A percentile compares a stretch with the other conserved stretches of the same genome.
Evolutionary conservation across 2,329 filamentous ascomycete species (phyloP).

Genomic region (Sphaerulina musiva): DNA sequence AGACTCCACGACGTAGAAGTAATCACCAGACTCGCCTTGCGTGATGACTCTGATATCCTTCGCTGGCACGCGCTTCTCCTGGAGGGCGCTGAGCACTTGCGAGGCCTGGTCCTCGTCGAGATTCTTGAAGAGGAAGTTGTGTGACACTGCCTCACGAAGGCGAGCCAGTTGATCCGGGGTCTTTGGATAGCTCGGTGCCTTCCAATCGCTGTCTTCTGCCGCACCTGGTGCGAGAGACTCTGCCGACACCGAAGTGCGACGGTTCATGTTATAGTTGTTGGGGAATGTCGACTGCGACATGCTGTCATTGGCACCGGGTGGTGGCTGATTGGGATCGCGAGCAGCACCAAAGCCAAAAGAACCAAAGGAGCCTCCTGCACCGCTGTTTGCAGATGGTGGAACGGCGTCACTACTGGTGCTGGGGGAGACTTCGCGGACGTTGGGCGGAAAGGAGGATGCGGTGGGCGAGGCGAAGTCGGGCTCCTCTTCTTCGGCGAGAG

Average conservation of each 20-base stretch:
- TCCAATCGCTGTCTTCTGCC: conserved; percentile 80
- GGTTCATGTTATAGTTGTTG: conserved; percentile 85
- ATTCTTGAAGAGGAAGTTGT: conserved; percentile 91
- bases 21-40: conserved; percentile 93
- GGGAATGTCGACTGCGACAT: conserved; percentile 65
- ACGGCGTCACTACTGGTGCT: conserved; percentile 23
- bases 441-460: conserved; percentile 40
- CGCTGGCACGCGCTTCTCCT: conserved; percentile 91
- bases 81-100: conserved; percentile 80
- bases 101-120: conserved; percentile 86
- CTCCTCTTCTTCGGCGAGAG: conserved; percentile 77
- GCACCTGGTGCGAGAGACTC: conserved; percentile 89
- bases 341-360: conserved; percentile 30
- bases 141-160: conserved; percentile 71
- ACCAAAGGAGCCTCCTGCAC: conserved; percentile 28
- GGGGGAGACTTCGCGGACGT: conserved; percentile 47
- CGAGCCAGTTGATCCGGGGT: conserved; percentile 71
- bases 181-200: conserved; percentile 79
- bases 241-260: conserved; percentile 91
- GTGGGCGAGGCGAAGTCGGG: conserved; percentile 70
- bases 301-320: conserved; percentile 36
- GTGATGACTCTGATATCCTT: conserved; percentile 87
- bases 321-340: conserved; percentile 31
- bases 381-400: conserved; percentile 12
- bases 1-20: conserved; percentile 93